Percentiles rank a stretch among this genome's conserved stretches.
These are phyloP conservation scores for Picea sitchensis DNA, from an alignment of 75 land plant genomes.

Conservation along the genomic window DNA sequence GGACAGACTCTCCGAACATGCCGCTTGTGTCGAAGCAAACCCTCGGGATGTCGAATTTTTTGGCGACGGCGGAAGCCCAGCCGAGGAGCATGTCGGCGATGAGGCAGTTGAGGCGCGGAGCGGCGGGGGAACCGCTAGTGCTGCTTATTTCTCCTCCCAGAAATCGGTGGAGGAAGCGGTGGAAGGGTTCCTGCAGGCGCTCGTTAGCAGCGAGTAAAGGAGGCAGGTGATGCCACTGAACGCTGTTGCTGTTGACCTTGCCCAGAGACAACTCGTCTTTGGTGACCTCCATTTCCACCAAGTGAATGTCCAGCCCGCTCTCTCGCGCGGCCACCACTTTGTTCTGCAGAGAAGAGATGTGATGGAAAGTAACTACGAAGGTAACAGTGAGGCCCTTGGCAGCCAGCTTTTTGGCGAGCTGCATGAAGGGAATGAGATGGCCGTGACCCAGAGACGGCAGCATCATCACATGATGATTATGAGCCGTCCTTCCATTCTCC, in stretches of 20 bases:
- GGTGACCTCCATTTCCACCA: slow-evolving; percentile 5
- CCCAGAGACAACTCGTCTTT: not conserved
- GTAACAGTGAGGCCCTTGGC: not conserved
- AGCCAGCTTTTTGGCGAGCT: not conserved
- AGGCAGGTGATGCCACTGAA: not conserved
- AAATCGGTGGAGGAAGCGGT: not conserved
- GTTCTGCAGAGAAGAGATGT: not conserved
- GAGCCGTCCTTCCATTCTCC: too few relatives aligned
- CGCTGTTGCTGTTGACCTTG: slow-evolving; percentile 13
- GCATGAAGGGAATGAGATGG: not conserved
- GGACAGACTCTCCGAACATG: slow-evolving; percentile 7
- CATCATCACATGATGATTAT: not conserved
- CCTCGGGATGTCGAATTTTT: not conserved
- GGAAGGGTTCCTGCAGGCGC: not conserved
- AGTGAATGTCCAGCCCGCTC: slow-evolving; percentile 1
- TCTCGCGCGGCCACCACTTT: not conserved
- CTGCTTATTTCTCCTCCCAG: not conserved
- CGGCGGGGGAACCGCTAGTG: too few relatives aligned
- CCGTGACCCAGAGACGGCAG: not conserved
- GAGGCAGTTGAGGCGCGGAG: not conserved
- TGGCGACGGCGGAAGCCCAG: not conserved
- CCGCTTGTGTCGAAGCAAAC: not conserved
- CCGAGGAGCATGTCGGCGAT: slow-evolving; percentile 7
- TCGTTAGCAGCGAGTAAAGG: not conserved
- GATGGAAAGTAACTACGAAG: not conserved